Percentiles rank a stretch among this genome's conserved stretches.
Evolutionary conservation across 257 asterid genomes (phyloP).

Genomic region (Mitragyna speciosa): DNA sequence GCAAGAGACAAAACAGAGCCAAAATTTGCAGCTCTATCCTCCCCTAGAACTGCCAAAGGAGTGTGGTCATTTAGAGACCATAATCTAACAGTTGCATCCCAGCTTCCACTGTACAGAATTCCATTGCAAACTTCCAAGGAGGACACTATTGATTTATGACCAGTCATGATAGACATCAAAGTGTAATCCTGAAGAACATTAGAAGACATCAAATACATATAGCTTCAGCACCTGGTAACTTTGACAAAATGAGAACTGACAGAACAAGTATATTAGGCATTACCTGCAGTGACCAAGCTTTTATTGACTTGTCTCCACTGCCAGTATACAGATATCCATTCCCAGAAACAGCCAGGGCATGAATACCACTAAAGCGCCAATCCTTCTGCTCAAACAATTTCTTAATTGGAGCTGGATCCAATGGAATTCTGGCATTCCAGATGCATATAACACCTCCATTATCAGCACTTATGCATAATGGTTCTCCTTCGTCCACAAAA

Average conservation of each 20-base stretch:
- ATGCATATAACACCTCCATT: slow-evolving; percentile 76
- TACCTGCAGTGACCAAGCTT: slow-evolving; percentile 95
- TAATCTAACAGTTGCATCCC: slow-evolving; percentile 91
- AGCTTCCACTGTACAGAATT: slow-evolving; percentile 91
- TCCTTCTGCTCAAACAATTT: slow-evolving; percentile 72
- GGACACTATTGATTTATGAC: slow-evolving; percentile 84
- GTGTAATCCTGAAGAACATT: slow-evolving; percentile 57
- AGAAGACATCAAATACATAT: slow-evolving; percentile 6
- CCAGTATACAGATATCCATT: slow-evolving; percentile 71
- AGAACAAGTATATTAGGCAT: slow-evolving; percentile 20
- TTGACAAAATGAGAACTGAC: slow-evolving; percentile 9
- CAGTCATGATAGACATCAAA: slow-evolving; percentile 61
- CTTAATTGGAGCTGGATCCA: slow-evolving; percentile 45
- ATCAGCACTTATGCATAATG: slow-evolving; percentile 86
- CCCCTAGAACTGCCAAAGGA: slow-evolving; percentile 70
- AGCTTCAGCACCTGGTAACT: slow-evolving; percentile 10
- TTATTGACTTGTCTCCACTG: slow-evolving; percentile 83
- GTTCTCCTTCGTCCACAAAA: slow-evolving; percentile 61
- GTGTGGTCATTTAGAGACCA: slow-evolving; percentile 89
- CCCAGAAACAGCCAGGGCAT: slow-evolving; percentile 76
- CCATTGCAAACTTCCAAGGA: slow-evolving; percentile 54
- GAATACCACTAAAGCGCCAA: slow-evolving; percentile 98
- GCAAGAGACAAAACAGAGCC: slow-evolving; percentile 62
- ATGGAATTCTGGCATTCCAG: slow-evolving; percentile 70
- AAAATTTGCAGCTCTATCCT: slow-evolving; percentile 44